phyloP scores from a whole-genome alignment of 2,329 filamentous ascomycete species.

The Mariannaea elegans region DNA sequence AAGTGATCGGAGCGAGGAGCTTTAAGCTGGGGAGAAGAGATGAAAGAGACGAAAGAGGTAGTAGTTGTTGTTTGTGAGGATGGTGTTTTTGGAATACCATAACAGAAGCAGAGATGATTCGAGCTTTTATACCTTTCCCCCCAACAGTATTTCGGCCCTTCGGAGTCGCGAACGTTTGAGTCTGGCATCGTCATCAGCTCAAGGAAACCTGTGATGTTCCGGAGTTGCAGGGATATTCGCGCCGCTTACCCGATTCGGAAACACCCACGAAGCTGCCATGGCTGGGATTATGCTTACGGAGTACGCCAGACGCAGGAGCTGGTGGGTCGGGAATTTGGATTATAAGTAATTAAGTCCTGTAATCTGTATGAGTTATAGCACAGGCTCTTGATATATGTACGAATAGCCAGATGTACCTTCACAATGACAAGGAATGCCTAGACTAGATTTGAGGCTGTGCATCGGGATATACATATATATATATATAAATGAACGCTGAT shows the following conservation, averaged over 20 bases:
- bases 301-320: neutral
- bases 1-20: neutral
- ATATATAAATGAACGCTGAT: too few species aligned
- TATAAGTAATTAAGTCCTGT: too few species aligned
- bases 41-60: neutral
- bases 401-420: too few species aligned
- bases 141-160: neutral
- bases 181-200: neutral
- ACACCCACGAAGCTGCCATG: constrained; percentile 18
- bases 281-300: too few species aligned
- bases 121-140: constrained; percentile 10
- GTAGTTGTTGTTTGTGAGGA: neutral
- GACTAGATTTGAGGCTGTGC: too few species aligned
- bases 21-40: neutral
- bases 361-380: too few species aligned
- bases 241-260: constrained; percentile 28
- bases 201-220: neutral
- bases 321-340: too few species aligned
- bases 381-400: too few species aligned
- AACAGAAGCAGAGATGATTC: neutral
- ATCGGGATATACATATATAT: too few species aligned
- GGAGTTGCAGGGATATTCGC: constrained; percentile 32
- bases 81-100: neutral
- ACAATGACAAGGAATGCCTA: too few species aligned
- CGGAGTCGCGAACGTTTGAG: constrained; percentile 13